Conservation (phyloP, 2,329 filamentous ascomycete genomes). For the Arthrobotrys entomopaga region DNA sequence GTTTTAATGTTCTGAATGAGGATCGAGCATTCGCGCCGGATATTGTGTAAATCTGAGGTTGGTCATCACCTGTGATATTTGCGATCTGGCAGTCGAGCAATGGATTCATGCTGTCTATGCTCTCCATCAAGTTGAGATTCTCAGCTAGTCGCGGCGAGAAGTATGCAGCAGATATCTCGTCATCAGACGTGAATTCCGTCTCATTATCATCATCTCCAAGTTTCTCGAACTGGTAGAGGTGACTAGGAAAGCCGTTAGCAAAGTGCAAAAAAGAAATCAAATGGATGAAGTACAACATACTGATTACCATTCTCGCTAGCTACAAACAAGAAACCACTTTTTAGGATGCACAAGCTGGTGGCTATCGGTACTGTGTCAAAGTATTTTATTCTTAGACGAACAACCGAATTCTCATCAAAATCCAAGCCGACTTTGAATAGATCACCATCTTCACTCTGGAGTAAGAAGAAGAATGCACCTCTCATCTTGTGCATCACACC, state of each 20-base stretch:
- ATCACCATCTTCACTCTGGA: constrained; percentile 98
- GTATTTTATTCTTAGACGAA: constrained; percentile 90
- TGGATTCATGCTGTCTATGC: constrained; percentile 88
- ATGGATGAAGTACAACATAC: constrained; percentile 49
- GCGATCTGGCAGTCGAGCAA: constrained; percentile 90
- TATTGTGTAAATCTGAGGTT: constrained; percentile 93
- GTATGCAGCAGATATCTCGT: constrained; percentile 79
- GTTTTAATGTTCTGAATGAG: constrained; percentile 88
- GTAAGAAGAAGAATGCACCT: constrained; percentile 94
- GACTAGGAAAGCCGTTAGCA: constrained; percentile 60
- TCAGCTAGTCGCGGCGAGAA: constrained; percentile 83
- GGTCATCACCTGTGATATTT: constrained; percentile 90
- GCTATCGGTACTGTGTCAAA: constrained; percentile 95
- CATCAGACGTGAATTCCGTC: constrained; percentile 83
- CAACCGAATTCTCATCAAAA: constrained; percentile 85
- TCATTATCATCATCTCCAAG: constrained; percentile 95
- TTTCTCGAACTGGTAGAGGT: constrained; percentile 97
- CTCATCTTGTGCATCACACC: constrained; percentile 99
- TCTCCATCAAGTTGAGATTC: constrained; percentile 85
- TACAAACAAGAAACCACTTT: constrained; percentile 93
- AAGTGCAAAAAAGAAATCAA: not conserved
- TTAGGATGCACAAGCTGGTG: constrained; percentile 87
- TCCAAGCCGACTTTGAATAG: constrained; percentile 96
- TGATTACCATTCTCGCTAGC: constrained; percentile 93
- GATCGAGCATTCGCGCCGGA: constrained; percentile 89